Percentiles rank a stretch among this genome's conserved stretches.
These are phyloP conservation scores for Orbilia blumenaviensis DNA, from an alignment of 2,329 filamentous ascomycete species.

Conservation along the genomic window DNA sequence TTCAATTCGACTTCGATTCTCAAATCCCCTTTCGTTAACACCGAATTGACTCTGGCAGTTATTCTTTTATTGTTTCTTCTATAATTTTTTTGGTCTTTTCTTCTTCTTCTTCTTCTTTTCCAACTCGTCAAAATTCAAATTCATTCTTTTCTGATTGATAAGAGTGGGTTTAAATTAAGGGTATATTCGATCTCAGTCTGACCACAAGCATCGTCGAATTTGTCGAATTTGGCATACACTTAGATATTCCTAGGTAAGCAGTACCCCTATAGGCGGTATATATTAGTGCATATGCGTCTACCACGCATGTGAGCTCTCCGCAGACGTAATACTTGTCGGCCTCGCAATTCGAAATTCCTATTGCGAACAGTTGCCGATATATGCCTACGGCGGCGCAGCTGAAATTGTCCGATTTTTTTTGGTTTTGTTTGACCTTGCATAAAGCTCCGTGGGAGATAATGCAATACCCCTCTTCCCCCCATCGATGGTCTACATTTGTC, in stretches of 20 bases:
- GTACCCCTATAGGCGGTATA: neutral
- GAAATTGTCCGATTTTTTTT: constrained; percentile 1
- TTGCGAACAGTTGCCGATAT: neutral
- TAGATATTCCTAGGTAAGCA: constrained; percentile 3
- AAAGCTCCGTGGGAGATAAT: constrained; percentile 36
- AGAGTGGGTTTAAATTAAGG: constrained; percentile 2
- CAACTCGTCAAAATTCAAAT: no score
- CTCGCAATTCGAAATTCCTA: neutral
- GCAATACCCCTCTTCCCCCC: constrained; percentile 4
- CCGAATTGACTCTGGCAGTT: constrained; percentile 39
- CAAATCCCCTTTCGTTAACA: neutral
- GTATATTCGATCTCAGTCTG: neutral
- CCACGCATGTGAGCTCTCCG: neutral
- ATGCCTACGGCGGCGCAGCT: neutral
- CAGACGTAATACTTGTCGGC: neutral
- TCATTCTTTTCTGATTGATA: neutral
- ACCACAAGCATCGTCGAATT: neutral
- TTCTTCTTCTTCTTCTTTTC: neutral
- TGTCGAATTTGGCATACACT: neutral
- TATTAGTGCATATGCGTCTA: constrained; percentile 5
- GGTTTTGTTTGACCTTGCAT: constrained; percentile 20
- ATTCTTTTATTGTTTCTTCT: constrained; percentile 19
- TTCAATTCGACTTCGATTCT: constrained; percentile 13
- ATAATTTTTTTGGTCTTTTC: neutral
- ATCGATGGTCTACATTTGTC: constrained; percentile 28